Conservation (phyloP, 2,329 filamentous ascomycete genomes). For the Alternaria brassicicola region DNA sequence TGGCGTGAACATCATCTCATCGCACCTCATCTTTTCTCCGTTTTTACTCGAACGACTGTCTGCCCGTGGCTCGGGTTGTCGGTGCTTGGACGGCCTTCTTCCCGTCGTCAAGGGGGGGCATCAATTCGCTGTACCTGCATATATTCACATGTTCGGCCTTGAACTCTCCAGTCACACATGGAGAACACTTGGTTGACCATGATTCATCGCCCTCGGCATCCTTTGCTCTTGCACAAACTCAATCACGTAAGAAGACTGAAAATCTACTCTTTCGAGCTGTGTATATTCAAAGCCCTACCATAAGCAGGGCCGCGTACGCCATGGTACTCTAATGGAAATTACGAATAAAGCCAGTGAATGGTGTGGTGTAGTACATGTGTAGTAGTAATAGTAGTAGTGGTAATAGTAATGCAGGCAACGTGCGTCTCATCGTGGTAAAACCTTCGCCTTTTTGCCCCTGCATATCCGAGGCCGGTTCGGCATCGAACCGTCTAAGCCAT, state of each 20-base stretch:
- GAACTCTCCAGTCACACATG: neutral
- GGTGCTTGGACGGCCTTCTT: neutral
- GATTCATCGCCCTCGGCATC: neutral
- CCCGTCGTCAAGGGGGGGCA: neutral
- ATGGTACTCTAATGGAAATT: conserved; percentile 6
- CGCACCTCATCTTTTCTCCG: neutral
- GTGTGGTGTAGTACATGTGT: neutral
- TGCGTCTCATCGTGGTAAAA: neutral
- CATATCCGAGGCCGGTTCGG: neutral
- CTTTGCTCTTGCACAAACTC: neutral
- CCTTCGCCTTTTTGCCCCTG: neutral
- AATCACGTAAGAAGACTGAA: neutral
- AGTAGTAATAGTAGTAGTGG: too few species aligned
- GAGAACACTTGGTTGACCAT: neutral
- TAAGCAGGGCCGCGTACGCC: neutral
- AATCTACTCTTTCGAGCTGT: neutral
- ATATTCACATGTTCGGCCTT: neutral
- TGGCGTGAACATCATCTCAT: conserved; percentile 45
- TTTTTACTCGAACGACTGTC: neutral
- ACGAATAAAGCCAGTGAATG: conserved; percentile 1
- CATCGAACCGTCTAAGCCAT: neutral
- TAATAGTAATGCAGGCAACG: neutral
- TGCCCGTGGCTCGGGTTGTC: neutral
- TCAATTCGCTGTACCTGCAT: neutral
- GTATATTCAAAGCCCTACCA: neutral